These are phyloP conservation scores for Cyclospora cayetanensis DNA, from an alignment of 169 alveolate species.

Conservation along the genomic window DNA sequence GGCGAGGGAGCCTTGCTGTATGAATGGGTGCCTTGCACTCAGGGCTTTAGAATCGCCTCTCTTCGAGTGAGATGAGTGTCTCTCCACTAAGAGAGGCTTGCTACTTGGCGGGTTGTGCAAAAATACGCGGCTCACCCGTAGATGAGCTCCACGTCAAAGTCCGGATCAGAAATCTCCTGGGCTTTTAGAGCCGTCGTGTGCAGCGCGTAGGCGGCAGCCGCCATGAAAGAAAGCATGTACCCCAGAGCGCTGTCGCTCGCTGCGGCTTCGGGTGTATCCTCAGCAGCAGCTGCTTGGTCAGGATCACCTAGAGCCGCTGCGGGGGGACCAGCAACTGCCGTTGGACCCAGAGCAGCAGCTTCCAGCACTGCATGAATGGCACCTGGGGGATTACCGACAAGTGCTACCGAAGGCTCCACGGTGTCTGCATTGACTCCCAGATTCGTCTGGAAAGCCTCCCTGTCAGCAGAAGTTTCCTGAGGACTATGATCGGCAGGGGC, in stretches of 20 bases:
- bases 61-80: too few species aligned
- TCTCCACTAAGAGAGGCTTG: too few species aligned
- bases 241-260: not conserved
- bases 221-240: not conserved
- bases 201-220: slow-evolving; percentile 18
- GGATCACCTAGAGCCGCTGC: not conserved
- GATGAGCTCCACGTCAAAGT: slow-evolving; percentile 8
- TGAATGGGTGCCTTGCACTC: too few species aligned
- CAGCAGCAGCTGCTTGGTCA: slow-evolving; percentile 10
- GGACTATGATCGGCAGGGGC: too few species aligned
- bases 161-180: not conserved
- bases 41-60: too few species aligned
- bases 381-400: too few species aligned
- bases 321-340: not conserved
- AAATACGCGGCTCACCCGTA: too few species aligned
- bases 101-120: too few species aligned
- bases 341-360: slow-evolving; percentile 2
- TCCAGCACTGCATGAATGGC: too few species aligned
- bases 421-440: not conserved
- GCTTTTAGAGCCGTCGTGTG: slow-evolving; percentile 14
- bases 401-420: not conserved
- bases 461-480: too few species aligned
- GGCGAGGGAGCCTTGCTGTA: too few species aligned
- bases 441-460: too few species aligned
- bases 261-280: not conserved